Conservation (phyloP, 2,329 filamentous ascomycete species). For the Biscogniauxia sp. region DNA sequence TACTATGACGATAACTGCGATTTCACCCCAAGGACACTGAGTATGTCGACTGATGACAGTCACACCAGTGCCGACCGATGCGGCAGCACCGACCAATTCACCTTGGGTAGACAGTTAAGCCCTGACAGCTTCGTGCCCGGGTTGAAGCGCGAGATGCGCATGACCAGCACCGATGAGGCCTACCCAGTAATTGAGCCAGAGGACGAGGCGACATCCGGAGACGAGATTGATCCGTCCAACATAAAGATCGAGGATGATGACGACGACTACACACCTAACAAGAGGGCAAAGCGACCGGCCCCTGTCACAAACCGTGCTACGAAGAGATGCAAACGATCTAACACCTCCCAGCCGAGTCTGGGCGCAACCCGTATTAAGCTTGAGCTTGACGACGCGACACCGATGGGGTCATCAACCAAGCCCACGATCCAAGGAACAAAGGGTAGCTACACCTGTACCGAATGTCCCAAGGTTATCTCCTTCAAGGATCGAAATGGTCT, state of each 20-base stretch:
- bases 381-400: constrained; percentile 13
- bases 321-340: constrained; percentile 26
- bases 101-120: constrained; percentile 21
- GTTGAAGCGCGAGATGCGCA: constrained; percentile 28
- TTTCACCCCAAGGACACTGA: constrained; percentile 28
- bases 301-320: constrained; percentile 13
- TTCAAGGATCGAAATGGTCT: constrained; percentile 48
- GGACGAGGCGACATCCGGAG: constrained; percentile 17
- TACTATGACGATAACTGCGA: constrained; percentile 30
- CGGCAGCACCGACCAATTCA: constrained; percentile 16
- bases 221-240: constrained; percentile 16
- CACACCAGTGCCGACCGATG: constrained; percentile 19
- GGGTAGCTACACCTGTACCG: constrained; percentile 32
- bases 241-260: constrained; percentile 23
- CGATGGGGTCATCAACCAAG: constrained; percentile 15
- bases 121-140: constrained; percentile 24
- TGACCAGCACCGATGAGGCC: constrained; percentile 12
- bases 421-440: constrained; percentile 24
- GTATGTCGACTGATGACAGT: constrained; percentile 35
- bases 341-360: constrained; percentile 9
- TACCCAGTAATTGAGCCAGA: constrained; percentile 19
- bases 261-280: constrained; percentile 26
- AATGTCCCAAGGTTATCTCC: constrained; percentile 33
- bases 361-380: constrained; percentile 27
- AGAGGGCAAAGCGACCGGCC: constrained; percentile 17